phyloP scores from a whole-genome alignment of 2,329 filamentous ascomycete genomes.

The Colletotrichum simmondsii region DNA sequence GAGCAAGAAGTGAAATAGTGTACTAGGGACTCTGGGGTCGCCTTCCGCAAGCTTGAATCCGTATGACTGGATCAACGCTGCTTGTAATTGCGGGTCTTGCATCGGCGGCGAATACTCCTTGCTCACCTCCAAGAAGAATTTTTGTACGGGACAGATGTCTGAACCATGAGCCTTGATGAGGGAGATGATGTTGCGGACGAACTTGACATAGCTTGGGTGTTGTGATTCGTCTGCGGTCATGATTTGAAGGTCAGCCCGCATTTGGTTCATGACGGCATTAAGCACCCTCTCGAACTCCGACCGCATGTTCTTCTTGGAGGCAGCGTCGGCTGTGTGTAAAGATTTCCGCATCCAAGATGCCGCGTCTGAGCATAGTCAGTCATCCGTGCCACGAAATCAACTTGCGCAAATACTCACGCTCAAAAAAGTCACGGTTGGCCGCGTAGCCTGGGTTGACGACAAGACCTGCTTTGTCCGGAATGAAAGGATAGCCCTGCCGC shows the following conservation, averaged over 20 bases:
- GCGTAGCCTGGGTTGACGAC: slow-evolving; percentile 57
- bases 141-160: slow-evolving; percentile 64
- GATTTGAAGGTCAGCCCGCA: slow-evolving; percentile 60
- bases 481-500: slow-evolving; percentile 52
- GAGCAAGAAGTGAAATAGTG: slow-evolving; percentile 67
- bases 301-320: slow-evolving; percentile 48
- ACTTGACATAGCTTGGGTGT: slow-evolving; percentile 60
- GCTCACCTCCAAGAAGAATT: slow-evolving; percentile 67
- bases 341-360: slow-evolving; percentile 62
- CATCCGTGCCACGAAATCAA: not conserved
- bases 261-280: slow-evolving; percentile 62
- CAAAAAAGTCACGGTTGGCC: slow-evolving; percentile 60
- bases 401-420: slow-evolving; percentile 45
- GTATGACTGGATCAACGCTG: slow-evolving; percentile 66
- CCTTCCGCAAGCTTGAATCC: slow-evolving; percentile 65
- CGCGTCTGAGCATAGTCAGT: slow-evolving; percentile 40
- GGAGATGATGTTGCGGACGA: slow-evolving; percentile 62
- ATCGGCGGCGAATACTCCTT: slow-evolving; percentile 65
- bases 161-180: slow-evolving; percentile 65
- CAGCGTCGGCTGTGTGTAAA: slow-evolving; percentile 51
- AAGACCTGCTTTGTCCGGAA: slow-evolving; percentile 52
- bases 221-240: slow-evolving; percentile 47
- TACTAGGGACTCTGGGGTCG: slow-evolving; percentile 57
- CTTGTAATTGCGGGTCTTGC: slow-evolving; percentile 67
- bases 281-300: slow-evolving; percentile 56